Base-by-base conservation (phyloP, 768 basidiomycete genomes). In the Tricholoma bakamatsutake region DNA sequence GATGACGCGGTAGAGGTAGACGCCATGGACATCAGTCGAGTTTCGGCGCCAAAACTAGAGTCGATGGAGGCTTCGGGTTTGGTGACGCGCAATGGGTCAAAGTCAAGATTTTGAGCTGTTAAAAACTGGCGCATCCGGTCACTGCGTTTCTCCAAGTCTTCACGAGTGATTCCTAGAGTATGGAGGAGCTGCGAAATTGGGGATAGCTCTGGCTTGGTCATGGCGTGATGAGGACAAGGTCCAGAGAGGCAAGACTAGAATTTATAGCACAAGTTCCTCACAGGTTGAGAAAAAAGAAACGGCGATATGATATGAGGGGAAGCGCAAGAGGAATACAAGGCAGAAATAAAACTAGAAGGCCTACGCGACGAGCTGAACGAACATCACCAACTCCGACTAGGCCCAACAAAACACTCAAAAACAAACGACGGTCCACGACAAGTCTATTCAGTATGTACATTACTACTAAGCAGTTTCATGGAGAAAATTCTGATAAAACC, bases 41-140 rank as follows among this genome's bases (percentile, higher is more conserved):
- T 65, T 61, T 71, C 76, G 53, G 66, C 64, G 59, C 59, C 70
- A 62, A 66, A 72, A 57, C 69, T 70, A 61, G 72, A 55, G 58
- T 66, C 66, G 57, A 66, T 64, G 63, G 70, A 56, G 50, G 56
- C 63, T 62, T 72, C 71, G 59, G 66, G 68, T 56, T 71, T 71
- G 61, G 73, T 59, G 64, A 74, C 75, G 71, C 78, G 77, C 69
- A 77, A 69, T 69, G 78, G 67, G 54, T 68, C 66, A 52, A 72
- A 65, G 54, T 68, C 66, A 52, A 71, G 65, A 63, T 73, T 73
- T 64, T 83, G 78, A 30, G 81, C 70, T 33, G 81, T 84, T 61
- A 89, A 76, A 73, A 88, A 90, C 62, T 83, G 82, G 52, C 88
- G 85, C 88, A 91, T 90, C 67, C 89, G 81, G 72, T 85, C 79